These are phyloP conservation scores for Scheffersomyces cryptocercus DNA, from an alignment of 1,139 yeast species.

Conservation along the genomic window DNA sequence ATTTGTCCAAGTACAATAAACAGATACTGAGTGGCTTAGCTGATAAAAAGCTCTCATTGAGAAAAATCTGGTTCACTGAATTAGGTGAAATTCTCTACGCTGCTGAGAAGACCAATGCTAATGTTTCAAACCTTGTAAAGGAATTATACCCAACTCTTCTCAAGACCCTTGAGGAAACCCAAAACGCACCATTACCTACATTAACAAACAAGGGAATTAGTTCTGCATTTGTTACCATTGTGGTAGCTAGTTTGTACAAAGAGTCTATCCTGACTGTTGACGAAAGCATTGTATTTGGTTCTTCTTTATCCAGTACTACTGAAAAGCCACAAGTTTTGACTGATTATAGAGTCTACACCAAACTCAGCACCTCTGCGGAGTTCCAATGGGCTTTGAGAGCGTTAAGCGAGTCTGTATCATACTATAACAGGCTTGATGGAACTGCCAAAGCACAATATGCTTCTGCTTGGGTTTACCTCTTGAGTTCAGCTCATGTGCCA, in stretches of 20 bases:
- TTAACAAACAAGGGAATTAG: constrained; percentile 50
- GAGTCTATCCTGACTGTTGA: constrained; percentile 11
- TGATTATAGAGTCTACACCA: constrained; percentile 49
- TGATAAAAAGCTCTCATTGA: constrained; percentile 63
- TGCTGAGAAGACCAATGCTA: constrained; percentile 1
- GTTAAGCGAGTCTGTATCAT: constrained; percentile 22
- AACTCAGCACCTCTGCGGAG: constrained; percentile 45
- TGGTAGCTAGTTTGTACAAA: constrained; percentile 10
- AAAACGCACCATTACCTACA: constrained; percentile 50
- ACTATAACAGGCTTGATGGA: constrained; percentile 8
- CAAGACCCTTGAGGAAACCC: constrained; percentile 43
- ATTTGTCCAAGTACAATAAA: constrained; percentile 17
- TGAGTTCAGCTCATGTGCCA: constrained; percentile 37
- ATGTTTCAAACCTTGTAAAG: constrained; percentile 11
- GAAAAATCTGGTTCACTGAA: constrained; percentile 67
- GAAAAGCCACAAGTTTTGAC: constrained; percentile 48
- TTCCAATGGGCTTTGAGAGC: constrained; percentile 55
- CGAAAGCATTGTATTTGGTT: constrained; percentile 16
- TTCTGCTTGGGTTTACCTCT: constrained; percentile 45
- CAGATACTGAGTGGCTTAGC: constrained; percentile 57
- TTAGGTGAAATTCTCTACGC: constrained; percentile 35
- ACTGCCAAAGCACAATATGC: constrained; percentile 19
- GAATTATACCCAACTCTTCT: constrained; percentile 30
- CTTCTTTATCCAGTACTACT: constrained; percentile 26
- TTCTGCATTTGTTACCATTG: constrained; percentile 47